Evolutionary conservation across 1,139 yeast genomes (phyloP).

Genomic region (Scheffersomyces insectosa): DNA sequence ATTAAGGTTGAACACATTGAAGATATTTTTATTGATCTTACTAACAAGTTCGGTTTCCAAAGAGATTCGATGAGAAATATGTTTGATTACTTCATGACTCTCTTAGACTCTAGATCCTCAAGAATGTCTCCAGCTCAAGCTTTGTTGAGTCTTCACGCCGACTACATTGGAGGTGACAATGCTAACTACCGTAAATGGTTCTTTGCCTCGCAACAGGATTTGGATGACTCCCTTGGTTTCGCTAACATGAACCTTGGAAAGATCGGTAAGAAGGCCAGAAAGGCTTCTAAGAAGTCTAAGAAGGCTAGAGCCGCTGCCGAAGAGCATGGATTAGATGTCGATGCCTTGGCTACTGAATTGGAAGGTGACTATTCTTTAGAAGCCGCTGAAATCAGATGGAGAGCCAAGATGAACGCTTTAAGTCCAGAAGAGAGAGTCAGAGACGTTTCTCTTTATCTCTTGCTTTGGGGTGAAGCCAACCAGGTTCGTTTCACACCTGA

Average conservation of each 20-base stretch:
- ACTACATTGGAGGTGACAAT: constrained; percentile 58
- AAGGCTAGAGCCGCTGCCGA: constrained; percentile 62
- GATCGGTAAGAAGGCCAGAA: constrained; percentile 53
- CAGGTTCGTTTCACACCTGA: constrained; percentile 96
- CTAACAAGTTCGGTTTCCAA: constrained; percentile 95
- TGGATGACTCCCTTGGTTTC: constrained; percentile 38
- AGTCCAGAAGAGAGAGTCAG: constrained; percentile 75
- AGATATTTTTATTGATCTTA: constrained; percentile 84
- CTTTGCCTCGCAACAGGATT: constrained; percentile 31
- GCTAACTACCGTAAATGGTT: constrained; percentile 31
- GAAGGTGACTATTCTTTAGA: constrained; percentile 79
- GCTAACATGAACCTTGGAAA: constrained; percentile 74
- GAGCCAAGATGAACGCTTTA: constrained; percentile 49
- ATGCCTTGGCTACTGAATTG: constrained; percentile 68
- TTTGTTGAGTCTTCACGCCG: constrained; percentile 87
- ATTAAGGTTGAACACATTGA: constrained; percentile 80
- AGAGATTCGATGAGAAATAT: constrained; percentile 96
- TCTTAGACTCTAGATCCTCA: constrained; percentile 92
- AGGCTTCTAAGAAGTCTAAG: constrained; percentile 58
- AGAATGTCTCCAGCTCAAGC: constrained; percentile 98
- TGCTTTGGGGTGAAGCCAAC: constrained; percentile 98
- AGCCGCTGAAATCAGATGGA: constrained; percentile 54
- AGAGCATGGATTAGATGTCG: constrained; percentile 47
- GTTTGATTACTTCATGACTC: constrained; percentile 93
- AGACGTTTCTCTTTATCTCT: constrained; percentile 84